Evolutionary conservation across 75 land plant genomes (phyloP), one percentile per base, ranked within the genome.

Genomic region (Gnetum montanum): DNA sequence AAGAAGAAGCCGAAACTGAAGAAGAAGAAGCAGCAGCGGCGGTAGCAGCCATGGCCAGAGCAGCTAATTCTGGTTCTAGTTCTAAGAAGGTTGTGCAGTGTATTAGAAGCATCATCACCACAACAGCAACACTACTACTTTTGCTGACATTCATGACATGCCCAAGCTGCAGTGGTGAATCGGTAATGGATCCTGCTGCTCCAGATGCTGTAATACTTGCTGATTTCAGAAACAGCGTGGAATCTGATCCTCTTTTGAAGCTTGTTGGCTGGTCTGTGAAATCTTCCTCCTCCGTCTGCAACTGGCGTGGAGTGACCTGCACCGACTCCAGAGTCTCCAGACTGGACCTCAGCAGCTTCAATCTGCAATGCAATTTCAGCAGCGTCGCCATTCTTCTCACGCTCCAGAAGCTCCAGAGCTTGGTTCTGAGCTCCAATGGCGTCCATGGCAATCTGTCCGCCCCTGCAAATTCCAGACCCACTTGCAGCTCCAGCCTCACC

Each of bases 341-440:
- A 25, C 19, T 53, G 20, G 55, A 53, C 22, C 55, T 53, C 55
- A 53, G 55, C 24, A 53, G 34, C 34, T 53, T 30, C 8, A 36
- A 36, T 28, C 55, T 53, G 55, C 36, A 4, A 53, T 53, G 55
- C 22, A 30, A 53, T 19, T 53, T 53, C 22, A 18, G 36, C 36
- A 31, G 6, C 4, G 55, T 53, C 23, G 31, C 34, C 34, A 18
- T 8, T 22, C 55, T 53, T 4, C 34, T 53, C 16, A 36, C 36
- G 36, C 55, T 53, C 29, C 36, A 53, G 29, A 53, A 53, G 29
- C 3, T 34, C 22, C 15, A 22, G 36, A 53, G 26, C 34, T 25
- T 53, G 24, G 0, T 33, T 12, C 55, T 53, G 36, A 53, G 34
- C 20, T 33, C 55, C 37, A 53, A 53, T 53, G 55, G 23, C 8